phyloP scores from a whole-genome alignment of 2,329 filamentous ascomycete genomes.

The Neonectria hederae region DNA sequence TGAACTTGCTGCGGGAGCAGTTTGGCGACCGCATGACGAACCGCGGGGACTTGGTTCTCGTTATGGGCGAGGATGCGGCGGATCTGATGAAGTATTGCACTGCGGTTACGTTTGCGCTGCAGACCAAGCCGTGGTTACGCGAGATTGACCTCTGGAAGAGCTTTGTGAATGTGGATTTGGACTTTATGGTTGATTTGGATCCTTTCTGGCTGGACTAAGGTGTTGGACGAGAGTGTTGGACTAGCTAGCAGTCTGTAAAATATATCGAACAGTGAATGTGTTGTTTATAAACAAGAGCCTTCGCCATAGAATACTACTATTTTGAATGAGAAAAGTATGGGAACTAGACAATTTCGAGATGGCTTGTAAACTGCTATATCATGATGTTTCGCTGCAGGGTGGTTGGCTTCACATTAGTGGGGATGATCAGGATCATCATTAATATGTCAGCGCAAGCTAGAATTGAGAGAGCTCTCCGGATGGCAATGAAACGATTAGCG shows the following conservation, averaged over 20 bases:
- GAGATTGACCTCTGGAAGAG: conserved; percentile 45
- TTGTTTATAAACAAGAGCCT: neutral
- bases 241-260: neutral
- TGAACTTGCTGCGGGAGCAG: conserved; percentile 30
- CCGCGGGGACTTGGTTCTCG: conserved; percentile 40
- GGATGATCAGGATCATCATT: too few relatives aligned
- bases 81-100: conserved; percentile 39
- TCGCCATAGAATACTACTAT: neutral
- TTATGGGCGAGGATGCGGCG: conserved; percentile 36
- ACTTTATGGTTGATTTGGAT: conserved; percentile 33
- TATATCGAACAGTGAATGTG: neutral
- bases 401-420: too few relatives aligned
- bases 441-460: too few relatives aligned
- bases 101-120: conserved; percentile 40
- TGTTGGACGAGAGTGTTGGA: neutral
- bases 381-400: too few relatives aligned
- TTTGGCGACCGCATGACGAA: conserved; percentile 33
- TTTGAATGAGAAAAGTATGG: too few relatives aligned
- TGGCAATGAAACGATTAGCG: too few relatives aligned
- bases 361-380: too few relatives aligned
- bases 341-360: too few relatives aligned
- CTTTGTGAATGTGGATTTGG: conserved; percentile 41
- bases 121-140: conserved; percentile 43
- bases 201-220: conserved; percentile 36
- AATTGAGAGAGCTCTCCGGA: too few relatives aligned